These are phyloP conservation scores for Monosporascus sp. DNA, from an alignment of 2,329 filamentous ascomycete species.

Conservation along the genomic window DNA sequence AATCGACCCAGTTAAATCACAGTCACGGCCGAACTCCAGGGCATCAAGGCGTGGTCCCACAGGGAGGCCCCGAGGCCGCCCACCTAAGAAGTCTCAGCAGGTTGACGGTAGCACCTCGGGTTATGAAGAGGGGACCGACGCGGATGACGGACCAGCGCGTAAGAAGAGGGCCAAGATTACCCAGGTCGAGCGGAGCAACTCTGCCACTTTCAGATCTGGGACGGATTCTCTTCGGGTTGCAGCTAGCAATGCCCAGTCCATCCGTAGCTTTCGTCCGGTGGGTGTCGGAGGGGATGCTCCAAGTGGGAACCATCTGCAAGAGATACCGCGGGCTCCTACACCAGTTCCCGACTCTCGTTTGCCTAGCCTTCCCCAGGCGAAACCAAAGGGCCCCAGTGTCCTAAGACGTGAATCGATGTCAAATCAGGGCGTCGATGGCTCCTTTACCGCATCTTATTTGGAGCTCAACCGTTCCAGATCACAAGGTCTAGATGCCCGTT, in stretches of 20 bases:
- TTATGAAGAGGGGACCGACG: slow-evolving; percentile 62
- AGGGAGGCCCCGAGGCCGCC: slow-evolving; percentile 50
- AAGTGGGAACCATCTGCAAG: slow-evolving; percentile 54
- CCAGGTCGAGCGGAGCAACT: slow-evolving; percentile 66
- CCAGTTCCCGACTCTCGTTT: slow-evolving; percentile 56
- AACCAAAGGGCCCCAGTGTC: slow-evolving; percentile 37
- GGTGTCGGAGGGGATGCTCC: slow-evolving; percentile 41
- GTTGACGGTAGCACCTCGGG: slow-evolving; percentile 65
- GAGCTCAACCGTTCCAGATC: slow-evolving; percentile 35
- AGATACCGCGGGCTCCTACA: slow-evolving; percentile 70
- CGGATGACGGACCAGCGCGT: slow-evolving; percentile 49
- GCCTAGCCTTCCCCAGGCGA: slow-evolving; percentile 18
- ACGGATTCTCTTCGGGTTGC: slow-evolving; percentile 82
- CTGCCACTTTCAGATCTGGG: slow-evolving; percentile 64
- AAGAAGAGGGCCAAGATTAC: slow-evolving; percentile 79
- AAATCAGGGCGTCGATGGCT: slow-evolving; percentile 40
- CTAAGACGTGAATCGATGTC: slow-evolving; percentile 58
- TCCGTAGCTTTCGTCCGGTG: slow-evolving; percentile 77
- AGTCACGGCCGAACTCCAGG: slow-evolving; percentile 56
- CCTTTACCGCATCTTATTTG: slow-evolving; percentile 20
- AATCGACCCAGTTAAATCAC: slow-evolving; percentile 31
- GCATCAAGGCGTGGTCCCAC: slow-evolving; percentile 49
- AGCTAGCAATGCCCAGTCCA: slow-evolving; percentile 82
- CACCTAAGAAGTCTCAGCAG: slow-evolving; percentile 43
- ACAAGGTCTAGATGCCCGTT: slow-evolving; percentile 46